Evolutionary conservation across 108 stramenopile genomes (phyloP), one percentile per base, ranked within the genome.

Genomic region (Schizochytrium sp.): DNA sequence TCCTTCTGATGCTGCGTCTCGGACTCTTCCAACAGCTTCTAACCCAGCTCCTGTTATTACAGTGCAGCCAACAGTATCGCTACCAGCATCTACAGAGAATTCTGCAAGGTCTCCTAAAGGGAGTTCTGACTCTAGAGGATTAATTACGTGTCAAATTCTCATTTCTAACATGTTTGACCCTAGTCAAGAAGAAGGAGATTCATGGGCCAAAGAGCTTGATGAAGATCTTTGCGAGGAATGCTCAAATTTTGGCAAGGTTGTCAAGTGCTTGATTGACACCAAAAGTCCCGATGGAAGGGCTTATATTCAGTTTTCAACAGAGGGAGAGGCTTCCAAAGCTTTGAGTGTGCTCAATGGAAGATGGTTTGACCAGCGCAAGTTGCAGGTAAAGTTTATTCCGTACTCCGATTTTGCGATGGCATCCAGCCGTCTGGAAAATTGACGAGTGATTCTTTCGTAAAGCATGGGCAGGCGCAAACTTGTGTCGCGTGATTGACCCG

Each of bases 151-250:
- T 28, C 28, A 15, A 10, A 38, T 69, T 7, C 42, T 13, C 8
- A 69, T 69, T 15, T 69, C 64, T 8, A 69, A 69, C 28, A 69
- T 69, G 64, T 69, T 69, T 44, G 64, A 69, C 64, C 64, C 64
- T 0, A 15, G 5, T 8, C 8, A 12, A 28, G 64, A 69, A 3
- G 64, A 69, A 0, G 64, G 64, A 38, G 42, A 7, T 7, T 10
- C 40, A 44, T 69, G 64, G 64, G 64, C 40, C 64, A 69, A 69
- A 44, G 64, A 69, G 5, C 12, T 69, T 2, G 64, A 38, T 44
- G 64, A 69, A 69, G 64, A 69, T 13, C 5, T 69, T 8, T 44
- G 64, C 64, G 64, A 69, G 0, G 64, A 69, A 38, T 69, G 64
- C 64, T 10, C 12, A 13, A 7, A 15, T 10, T 69, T 69, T 69